Evolutionary conservation across 2,329 filamentous ascomycete genomes (phyloP).

Genomic region (Ascochyta fabae): DNA sequence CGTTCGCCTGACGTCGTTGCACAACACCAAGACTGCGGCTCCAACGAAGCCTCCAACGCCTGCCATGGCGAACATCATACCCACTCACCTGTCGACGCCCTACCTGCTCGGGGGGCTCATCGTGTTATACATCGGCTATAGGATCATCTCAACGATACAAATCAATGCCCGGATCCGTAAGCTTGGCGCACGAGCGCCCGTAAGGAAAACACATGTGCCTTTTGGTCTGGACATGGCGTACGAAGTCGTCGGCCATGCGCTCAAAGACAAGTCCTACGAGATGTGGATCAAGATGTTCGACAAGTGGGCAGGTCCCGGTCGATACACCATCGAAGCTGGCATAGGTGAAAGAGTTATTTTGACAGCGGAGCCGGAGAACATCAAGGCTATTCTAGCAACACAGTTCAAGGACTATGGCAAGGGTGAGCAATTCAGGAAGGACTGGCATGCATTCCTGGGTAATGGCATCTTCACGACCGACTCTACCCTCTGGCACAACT

Average conservation of each 20-base stretch:
- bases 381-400: constrained; percentile 87
- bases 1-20: background rate
- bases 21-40: too few species aligned
- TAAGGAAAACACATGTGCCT: constrained; percentile 48
- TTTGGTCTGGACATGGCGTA: constrained; percentile 69
- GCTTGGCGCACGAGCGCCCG: constrained; percentile 56
- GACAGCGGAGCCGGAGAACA: constrained; percentile 85
- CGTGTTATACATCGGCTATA: constrained; percentile 31
- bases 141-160: constrained; percentile 25
- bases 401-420: constrained; percentile 89
- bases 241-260: constrained; percentile 60
- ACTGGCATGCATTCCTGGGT: constrained; percentile 79
- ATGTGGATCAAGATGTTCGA: constrained; percentile 65
- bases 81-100: constrained; percentile 26
- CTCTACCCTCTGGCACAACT: constrained; percentile 77
- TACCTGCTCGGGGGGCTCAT: constrained; percentile 32
- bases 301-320: constrained; percentile 42
- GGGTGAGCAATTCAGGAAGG: constrained; percentile 73
- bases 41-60: background rate
- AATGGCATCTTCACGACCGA: constrained; percentile 77
- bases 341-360: constrained; percentile 69
- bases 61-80: constrained; percentile 33
- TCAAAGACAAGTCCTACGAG: constrained; percentile 63
- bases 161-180: constrained; percentile 47
- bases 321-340: constrained; percentile 67